These are phyloP conservation scores for Gracilaria caudata DNA, from an alignment of 23 red algal species.

Conservation along the genomic window DNA sequence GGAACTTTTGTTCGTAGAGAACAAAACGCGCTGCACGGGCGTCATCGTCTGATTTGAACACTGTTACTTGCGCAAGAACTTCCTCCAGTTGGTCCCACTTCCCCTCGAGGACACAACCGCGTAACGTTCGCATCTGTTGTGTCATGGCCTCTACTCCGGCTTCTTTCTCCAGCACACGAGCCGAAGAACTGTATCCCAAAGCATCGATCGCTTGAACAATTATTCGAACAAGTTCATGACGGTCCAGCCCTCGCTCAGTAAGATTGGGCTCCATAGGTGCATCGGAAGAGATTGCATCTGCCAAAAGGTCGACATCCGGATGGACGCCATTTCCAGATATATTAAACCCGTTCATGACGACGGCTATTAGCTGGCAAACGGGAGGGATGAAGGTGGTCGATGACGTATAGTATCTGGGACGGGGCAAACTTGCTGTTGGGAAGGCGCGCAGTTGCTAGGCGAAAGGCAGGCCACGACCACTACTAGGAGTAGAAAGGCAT, in stretches of 20 bases:
- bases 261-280: slow-evolving; percentile 22
- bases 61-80: slow-evolving; percentile 44
- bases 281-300: slow-evolving; percentile 50
- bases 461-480: slow-evolving; percentile 12
- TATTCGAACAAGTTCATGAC: slow-evolving; percentile 74
- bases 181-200: slow-evolving; percentile 67
- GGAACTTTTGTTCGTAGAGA: slow-evolving; percentile 69
- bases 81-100: slow-evolving; percentile 66
- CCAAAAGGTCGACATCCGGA: slow-evolving; percentile 23
- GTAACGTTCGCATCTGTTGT: slow-evolving; percentile 52
- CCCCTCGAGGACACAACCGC: slow-evolving; percentile 65
- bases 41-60: slow-evolving; percentile 67
- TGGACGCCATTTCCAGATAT: slow-evolving; percentile 42
- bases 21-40: slow-evolving; percentile 71
- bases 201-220: slow-evolving; percentile 81
- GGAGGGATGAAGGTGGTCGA: background rate
- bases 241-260: slow-evolving; percentile 62
- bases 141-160: slow-evolving; percentile 63
- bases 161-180: slow-evolving; percentile 70
- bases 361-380: background rate
- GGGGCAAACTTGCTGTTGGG: background rate
- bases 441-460: background rate
- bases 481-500: slow-evolving; percentile 8
- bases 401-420: background rate
- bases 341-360: slow-evolving; percentile 35